These are phyloP conservation scores for Blastobotrys buckinghamii DNA, from an alignment of 1,139 yeast species.

Conservation along the genomic window DNA sequence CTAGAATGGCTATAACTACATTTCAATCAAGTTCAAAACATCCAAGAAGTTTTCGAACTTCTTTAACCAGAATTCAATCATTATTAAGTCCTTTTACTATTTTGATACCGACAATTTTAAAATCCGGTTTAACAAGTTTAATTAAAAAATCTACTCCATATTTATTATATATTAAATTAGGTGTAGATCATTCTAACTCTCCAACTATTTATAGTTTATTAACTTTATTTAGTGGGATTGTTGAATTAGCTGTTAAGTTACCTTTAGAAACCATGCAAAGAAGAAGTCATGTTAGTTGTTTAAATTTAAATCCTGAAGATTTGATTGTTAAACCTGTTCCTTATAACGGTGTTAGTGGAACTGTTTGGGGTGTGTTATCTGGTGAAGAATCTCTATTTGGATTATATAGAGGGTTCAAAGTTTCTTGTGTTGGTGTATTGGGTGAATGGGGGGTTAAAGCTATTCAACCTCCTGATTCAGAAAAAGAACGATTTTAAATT, in stretches of 20 bases:
- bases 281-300: slow-evolving; percentile 71
- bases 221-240: slow-evolving; percentile 48
- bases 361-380: slow-evolving; percentile 43
- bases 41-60: slow-evolving; percentile 36
- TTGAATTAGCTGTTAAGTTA: slow-evolving; percentile 67
- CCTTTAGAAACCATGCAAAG: slow-evolving; percentile 85
- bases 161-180: slow-evolving; percentile 55
- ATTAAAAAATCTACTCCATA: slow-evolving; percentile 72
- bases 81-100: slow-evolving; percentile 51
- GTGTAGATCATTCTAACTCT: slow-evolving; percentile 62
- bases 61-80: slow-evolving; percentile 37
- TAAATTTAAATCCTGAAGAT: slow-evolving; percentile 30
- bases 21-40: slow-evolving; percentile 24
- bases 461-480: slow-evolving; percentile 45
- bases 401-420: slow-evolving; percentile 88
- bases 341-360: slow-evolving; percentile 47
- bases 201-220: slow-evolving; percentile 54
- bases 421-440: slow-evolving; percentile 68
- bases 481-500: slow-evolving; percentile 26
- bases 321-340: slow-evolving; percentile 31
- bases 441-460: slow-evolving; percentile 82
- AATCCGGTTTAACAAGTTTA: slow-evolving; percentile 56
- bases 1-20: slow-evolving; percentile 66
- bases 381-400: slow-evolving; percentile 39
- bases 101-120: slow-evolving; percentile 51